Conservation (phyloP, 306 rosid species). For the Cicer chorassanicum region DNA sequence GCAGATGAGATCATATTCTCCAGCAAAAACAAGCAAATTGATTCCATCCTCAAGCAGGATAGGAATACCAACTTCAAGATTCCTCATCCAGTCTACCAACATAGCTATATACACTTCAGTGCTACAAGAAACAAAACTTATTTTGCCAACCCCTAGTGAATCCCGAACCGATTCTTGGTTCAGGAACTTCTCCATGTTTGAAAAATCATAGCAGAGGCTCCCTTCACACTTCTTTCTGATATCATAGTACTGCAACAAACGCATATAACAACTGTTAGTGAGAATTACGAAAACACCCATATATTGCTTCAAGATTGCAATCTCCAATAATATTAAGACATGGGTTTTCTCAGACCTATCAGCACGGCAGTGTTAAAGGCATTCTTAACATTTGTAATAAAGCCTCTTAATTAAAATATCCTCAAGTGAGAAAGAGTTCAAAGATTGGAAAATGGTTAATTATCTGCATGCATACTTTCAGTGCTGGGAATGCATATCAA, state of each 20-base stretch:
- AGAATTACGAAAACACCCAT: conserved; percentile 30
- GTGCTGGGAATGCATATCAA: conserved; percentile 2
- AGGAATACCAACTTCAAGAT: conserved; percentile 91
- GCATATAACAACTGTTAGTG: conserved; percentile 22
- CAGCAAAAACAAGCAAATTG: conserved; percentile 81
- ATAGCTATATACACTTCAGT: conserved; percentile 71
- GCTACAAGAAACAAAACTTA: conserved; percentile 88
- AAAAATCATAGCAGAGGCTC: conserved; percentile 89
- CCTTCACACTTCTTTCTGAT: conserved; percentile 85
- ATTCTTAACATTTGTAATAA: not conserved
- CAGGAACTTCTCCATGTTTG: conserved; percentile 87
- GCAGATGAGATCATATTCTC: conserved; percentile 96
- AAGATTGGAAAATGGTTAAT: conserved; percentile 34
- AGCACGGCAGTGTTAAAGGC: not conserved
- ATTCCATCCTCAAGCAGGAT: conserved; percentile 89
- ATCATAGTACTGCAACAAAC: conserved; percentile 77
- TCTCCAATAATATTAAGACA: conserved; percentile 19
- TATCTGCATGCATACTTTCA: conserved; percentile 5
- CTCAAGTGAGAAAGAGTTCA: conserved; percentile 3
- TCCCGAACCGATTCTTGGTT: conserved; percentile 71
- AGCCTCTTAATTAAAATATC: conserved; percentile 17
- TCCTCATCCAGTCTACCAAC: conserved; percentile 92
- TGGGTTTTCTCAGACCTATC: not conserved
- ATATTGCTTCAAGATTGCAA: conserved; percentile 34
- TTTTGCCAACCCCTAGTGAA: conserved; percentile 84